These are phyloP conservation scores for Rhizopogon roseolus DNA, from an alignment of 768 basidiomycete genomes.

Conservation along the genomic window DNA sequence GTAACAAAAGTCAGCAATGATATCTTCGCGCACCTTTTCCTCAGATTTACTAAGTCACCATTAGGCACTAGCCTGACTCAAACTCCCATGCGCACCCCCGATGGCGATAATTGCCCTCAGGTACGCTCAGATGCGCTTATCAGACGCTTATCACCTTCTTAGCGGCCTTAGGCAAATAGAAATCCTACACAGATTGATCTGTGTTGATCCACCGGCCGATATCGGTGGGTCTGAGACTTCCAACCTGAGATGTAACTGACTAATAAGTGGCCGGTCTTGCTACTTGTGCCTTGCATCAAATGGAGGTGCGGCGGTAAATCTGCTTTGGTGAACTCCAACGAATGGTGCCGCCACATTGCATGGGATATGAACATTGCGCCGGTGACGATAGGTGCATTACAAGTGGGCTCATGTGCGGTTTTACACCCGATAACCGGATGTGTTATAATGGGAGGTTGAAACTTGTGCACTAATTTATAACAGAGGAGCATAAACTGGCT, in stretches of 20 bases:
- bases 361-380: not conserved
- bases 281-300: not conserved
- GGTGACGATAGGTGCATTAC: too few species aligned
- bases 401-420: too few species aligned
- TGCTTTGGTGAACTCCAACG: not conserved
- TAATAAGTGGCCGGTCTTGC: not conserved
- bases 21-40: too few species aligned
- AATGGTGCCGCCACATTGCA: not conserved
- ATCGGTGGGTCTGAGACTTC: not conserved
- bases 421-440: too few species aligned
- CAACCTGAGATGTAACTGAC: not conserved
- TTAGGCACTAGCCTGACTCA: not conserved
- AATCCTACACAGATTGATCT: not conserved
- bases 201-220: not conserved
- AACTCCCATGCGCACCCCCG: not conserved
- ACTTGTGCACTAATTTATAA: not conserved
- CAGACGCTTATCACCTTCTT: slow-evolving; percentile 2
- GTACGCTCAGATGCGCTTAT: not conserved
- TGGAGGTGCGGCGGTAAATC: not conserved
- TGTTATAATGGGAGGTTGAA: not conserved
- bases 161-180: not conserved
- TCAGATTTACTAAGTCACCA: too few species aligned
- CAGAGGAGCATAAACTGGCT: not conserved
- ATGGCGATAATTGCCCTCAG: not conserved
- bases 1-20: not conserved